phyloP scores from a whole-genome alignment of 176 grass and related monocot genomes.

The Oryza coarctata region DNA sequence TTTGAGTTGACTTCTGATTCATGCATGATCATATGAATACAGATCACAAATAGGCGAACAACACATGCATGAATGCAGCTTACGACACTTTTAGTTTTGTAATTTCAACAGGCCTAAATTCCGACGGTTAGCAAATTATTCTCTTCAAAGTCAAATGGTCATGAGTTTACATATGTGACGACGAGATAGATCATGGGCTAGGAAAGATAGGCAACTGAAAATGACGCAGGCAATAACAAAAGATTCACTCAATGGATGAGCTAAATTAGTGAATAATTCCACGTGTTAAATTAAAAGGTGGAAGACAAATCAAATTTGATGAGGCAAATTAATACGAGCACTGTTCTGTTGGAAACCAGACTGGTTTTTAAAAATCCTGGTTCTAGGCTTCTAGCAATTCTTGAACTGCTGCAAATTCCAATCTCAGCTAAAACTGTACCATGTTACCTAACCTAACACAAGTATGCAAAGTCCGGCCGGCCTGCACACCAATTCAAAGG shows the following conservation, averaged over 20 bases:
- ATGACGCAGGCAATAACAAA: neutral
- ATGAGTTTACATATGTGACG: neutral
- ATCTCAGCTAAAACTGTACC: neutral
- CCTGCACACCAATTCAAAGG: constrained; percentile 35
- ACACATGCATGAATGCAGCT: constrained; percentile 7
- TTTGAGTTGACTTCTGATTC: constrained; percentile 36
- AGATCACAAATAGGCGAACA: constrained; percentile 17
- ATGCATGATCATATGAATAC: constrained; percentile 14
- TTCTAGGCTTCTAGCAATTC: neutral
- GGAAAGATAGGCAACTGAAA: neutral
- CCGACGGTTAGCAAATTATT: constrained; percentile 17
- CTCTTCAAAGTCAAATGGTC: constrained; percentile 25
- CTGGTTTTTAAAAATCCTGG: neutral
- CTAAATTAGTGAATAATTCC: neutral
- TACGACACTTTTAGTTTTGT: neutral
- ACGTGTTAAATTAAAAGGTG: neutral
- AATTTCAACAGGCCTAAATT: constrained; percentile 2
- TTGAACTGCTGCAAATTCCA: constrained; percentile 13
- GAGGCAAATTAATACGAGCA: neutral
- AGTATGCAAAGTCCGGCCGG: neutral
- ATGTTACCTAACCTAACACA: neutral
- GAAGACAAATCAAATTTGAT: constrained; percentile 16
- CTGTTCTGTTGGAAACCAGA: neutral
- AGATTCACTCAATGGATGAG: neutral
- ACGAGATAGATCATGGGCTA: constrained; percentile 1